Conservation (phyloP, 768 basidiomycete species). For the Leccinum pellstonianum region DNA sequence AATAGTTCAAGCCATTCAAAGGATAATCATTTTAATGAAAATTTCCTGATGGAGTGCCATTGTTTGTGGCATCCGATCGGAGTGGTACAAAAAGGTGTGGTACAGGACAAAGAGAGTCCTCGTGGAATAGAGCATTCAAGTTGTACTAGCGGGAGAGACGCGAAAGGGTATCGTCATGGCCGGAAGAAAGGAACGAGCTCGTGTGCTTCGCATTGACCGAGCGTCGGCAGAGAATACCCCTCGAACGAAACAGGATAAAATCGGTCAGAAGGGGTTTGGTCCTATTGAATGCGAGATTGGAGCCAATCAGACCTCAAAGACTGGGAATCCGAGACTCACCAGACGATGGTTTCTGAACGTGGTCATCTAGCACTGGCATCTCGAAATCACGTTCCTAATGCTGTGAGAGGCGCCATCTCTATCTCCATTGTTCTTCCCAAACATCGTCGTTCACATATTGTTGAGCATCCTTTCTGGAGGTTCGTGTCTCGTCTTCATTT, state of each 20-base stretch:
- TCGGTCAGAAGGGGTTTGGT: conserved; percentile 46
- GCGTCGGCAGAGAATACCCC: conserved; percentile 67
- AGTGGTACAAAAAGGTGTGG: conserved; percentile 74
- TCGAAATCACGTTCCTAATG: conserved; percentile 45
- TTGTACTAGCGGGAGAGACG: conserved; percentile 54
- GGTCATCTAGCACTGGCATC: conserved; percentile 41
- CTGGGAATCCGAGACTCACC: conserved; percentile 26
- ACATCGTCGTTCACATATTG: conserved; percentile 29
- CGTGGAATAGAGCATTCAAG: conserved; percentile 64
- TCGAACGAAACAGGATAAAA: conserved; percentile 80
- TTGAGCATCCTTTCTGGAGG: conserved; percentile 19
- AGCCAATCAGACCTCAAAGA: background rate
- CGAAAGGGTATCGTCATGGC: conserved; percentile 28
- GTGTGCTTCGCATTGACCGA: conserved; percentile 76
- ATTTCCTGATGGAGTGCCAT: conserved; percentile 62
- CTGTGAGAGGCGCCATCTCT: conserved; percentile 72
- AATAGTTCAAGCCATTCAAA: too few species aligned
- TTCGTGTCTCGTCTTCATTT: background rate
- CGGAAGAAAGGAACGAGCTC: conserved; percentile 77
- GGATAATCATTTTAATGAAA: too few species aligned
- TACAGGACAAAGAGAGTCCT: conserved; percentile 66
- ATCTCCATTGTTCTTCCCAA: conserved; percentile 69
- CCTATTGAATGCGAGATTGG: conserved; percentile 24
- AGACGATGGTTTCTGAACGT: conserved; percentile 34
- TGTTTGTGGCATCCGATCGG: conserved; percentile 75